Evolutionary conservation across 257 asterid genomes (phyloP), one percentile per base, ranked within the genome.

Genomic region (Cynanchum wilfordii): DNA sequence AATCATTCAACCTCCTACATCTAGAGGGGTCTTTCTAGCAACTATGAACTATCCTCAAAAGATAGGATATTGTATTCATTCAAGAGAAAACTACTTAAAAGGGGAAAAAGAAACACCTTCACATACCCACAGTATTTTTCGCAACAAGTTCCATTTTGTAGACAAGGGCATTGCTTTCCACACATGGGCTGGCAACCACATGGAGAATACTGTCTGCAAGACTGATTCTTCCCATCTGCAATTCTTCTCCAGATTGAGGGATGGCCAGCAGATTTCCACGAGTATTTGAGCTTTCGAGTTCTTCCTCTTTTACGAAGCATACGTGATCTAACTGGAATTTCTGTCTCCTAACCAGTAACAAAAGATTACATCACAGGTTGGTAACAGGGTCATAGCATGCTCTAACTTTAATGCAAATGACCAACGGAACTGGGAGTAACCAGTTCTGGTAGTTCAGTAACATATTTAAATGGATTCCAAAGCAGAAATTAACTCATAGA

Each of bases 241-340:
- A 89, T 82, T 85, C 97, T 88, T 85, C 98, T 92, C 97, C 98
- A 95, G 65, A 90, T 84, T 45, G 97, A 90, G 44, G 99, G 99
- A 83, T 92, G 99, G 45, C 99, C 99, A 73, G 98, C 91, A 79
- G 98, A 95, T 76, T 95, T 95, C 82, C 93, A 85, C 30, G 99
- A 95, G 76, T 93, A 90, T 76, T 92, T 95, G 55, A 92, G 92
- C 89, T 89, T 95, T 49, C 98, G 89, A 36, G 84, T 84, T 76
- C 98, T 85, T 51, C 99, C 99, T 79, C 93, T 88, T 81, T 91
- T 90, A 75, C 99, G 96, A 77, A 89, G 87, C 75, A 90, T 75
- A 73, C 96, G 94, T 27, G 96, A 85, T 84, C 91, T 95, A 42
- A 78, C 85, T 52, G 88, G 84, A 82, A 80, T 73, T 70, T 89